phyloP scores from a whole-genome alignment of 352 stramenopile species.

The Pythium plurisporium region DNA sequence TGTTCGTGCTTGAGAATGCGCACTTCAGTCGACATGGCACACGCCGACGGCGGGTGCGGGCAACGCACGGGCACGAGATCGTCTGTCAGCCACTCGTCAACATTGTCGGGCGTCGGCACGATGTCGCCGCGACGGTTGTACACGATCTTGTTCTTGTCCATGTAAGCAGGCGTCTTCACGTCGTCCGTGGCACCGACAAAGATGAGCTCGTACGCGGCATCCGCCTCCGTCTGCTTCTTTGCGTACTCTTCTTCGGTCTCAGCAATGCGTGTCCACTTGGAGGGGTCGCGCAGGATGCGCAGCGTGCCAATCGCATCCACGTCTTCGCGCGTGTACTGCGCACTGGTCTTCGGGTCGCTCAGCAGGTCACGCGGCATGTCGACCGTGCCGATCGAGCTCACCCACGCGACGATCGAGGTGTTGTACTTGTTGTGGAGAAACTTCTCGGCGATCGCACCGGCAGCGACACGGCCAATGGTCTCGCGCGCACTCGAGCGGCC shows the following conservation, averaged over 20 bases:
- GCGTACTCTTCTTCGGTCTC: constrained; percentile 26
- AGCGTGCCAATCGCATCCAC: constrained; percentile 80
- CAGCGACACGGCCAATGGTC: constrained; percentile 97
- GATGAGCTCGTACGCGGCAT: constrained; percentile 63
- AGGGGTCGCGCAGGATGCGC: constrained; percentile 69
- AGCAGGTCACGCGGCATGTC: constrained; percentile 75
- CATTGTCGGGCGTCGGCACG: constrained; percentile 45
- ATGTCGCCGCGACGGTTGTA: constrained; percentile 81
- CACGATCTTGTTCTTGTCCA: constrained; percentile 91
- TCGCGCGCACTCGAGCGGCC: constrained; percentile 95
- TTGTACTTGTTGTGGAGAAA: constrained; percentile 92
- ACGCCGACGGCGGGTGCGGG: constrained; percentile 89
- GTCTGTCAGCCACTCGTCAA: constrained; percentile 68
- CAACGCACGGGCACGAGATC: constrained; percentile 92
- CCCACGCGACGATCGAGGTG: constrained; percentile 86
- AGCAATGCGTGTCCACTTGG: constrained; percentile 51
- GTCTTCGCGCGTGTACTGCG: constrained; percentile 74
- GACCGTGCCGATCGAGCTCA: constrained; percentile 82
- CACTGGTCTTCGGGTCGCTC: constrained; percentile 55
- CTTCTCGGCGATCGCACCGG: constrained; percentile 95
- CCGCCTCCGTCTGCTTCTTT: constrained; percentile 50
- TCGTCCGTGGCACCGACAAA: constrained; percentile 66
- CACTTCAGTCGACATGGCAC: constrained; percentile 95
- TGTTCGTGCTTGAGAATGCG: constrained; percentile 88
- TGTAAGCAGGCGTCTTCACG: constrained; percentile 75